Evolutionary conservation across 768 basidiomycete species (phyloP), one percentile per base, ranked within the genome.

Genomic region (Tulasnella sp.): DNA sequence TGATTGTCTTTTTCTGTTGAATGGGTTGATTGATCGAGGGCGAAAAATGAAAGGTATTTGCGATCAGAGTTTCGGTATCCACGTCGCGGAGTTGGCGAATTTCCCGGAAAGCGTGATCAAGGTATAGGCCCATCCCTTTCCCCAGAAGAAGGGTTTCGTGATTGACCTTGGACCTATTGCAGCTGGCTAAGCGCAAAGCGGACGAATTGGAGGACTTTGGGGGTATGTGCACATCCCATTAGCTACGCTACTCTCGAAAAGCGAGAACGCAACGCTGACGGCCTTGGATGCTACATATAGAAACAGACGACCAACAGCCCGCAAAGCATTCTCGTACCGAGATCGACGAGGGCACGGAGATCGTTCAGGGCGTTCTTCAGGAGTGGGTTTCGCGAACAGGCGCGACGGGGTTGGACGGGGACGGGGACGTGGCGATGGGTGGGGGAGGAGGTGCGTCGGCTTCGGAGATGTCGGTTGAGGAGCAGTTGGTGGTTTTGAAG

Each of bases 11-110:
- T n/a, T n/a, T n/a, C n/a, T n/a, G n/a, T n/a, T n/a, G n/a, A n/a
- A n/a, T n/a, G n/a, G n/a, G n/a, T n/a, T n/a, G n/a, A 35, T 9
- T n/a, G n/a, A n/a, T n/a, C n/a, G n/a, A n/a, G n/a, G n/a, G n/a
- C n/a, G n/a, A n/a, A n/a, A n/a, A n/a, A n/a, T n/a, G n/a, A n/a
- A n/a, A 93, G 93, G 94, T 16, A 86, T 97, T 26, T 94, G 92
- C 62, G 96, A 98, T 78, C 96, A 98, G 80, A 96, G 94, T 78
- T 98, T 98, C 77, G 97, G 96, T 80, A 98, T 99, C 35, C 95
- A 98, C 76, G 97, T 99, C 17, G 97, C 97, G 0, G 86, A 94
- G 78, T 83, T 98, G n/a, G 96, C 96, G 3, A 95, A 98, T 80
- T 99, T 99, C 80, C 97, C 97, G 0, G 92, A 95, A 74, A 90